Base-by-base conservation (phyloP, 192 early-diverging fungal genomes). In the Coemansia sp. region DNA sequence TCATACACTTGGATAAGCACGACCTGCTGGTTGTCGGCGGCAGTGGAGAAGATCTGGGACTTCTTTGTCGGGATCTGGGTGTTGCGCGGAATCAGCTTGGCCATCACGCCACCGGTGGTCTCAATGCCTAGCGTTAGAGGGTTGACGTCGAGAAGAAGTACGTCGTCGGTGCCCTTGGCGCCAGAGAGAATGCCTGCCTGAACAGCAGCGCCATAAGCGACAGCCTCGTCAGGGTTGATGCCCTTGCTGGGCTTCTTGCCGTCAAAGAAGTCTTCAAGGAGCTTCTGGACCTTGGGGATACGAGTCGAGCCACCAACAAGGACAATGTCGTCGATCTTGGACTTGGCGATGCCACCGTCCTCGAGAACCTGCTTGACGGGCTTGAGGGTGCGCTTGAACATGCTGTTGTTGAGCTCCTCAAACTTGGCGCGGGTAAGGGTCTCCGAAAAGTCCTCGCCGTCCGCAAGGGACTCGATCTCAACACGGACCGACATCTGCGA, bases 201-300 rank as follows among this genome's bases (percentile, higher is more conserved):
- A 61, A 98, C 93, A 60, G 96, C 95, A 55, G 96, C 96, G 86
- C 96, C 96, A 69, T 94, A 96, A 51, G 96, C 96, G 63, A 98
- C 96, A 71, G 95, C 96, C 86, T 98, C 96, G 84, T 98, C 96
- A 70, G 95, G 95, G 87, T 98, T 98, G 76, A 98, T 95, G 69
- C 92, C 91, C 89, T 96, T 96, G 81, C 84, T 86, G 39, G 94
- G 90, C 88, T 96, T 95, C 88, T 95, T 96, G 74, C 95, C 94
- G 76, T 94, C 92, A 73, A 98, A 98, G 87, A 86, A 96, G 57
- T 93, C 91, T 77, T 95, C 92, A 37, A 98, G 84, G 57, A 98
- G 85, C 75, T 94, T 85, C 62, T 92, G 89, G 57, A 98, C 93
- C 89, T 95, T 95, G 84, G 96, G 96, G 71, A 98, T 98, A 87